These are phyloP conservation scores for Podila verticillata DNA, from an alignment of 192 early-diverging fungal genomes.

Conservation along the genomic window DNA sequence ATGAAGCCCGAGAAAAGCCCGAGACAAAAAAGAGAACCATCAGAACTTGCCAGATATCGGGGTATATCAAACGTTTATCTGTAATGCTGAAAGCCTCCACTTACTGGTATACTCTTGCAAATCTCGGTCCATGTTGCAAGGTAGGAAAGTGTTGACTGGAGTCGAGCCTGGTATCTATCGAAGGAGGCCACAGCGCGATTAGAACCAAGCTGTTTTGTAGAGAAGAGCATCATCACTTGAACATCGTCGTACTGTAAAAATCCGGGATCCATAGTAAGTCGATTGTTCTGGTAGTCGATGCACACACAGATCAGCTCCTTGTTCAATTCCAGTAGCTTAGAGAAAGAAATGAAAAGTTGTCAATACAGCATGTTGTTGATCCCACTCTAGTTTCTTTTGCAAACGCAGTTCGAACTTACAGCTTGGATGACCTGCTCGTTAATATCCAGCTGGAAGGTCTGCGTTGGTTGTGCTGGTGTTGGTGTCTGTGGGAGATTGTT, in stretches of 20 bases:
- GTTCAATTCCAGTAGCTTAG: constrained; percentile 36
- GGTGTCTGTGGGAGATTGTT: constrained; percentile 8
- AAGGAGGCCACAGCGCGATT: too few species aligned
- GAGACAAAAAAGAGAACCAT: neutral
- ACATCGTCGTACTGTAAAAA: constrained; percentile 23
- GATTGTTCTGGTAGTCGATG: constrained; percentile 40
- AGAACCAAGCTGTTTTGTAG: neutral
- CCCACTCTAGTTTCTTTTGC: neutral
- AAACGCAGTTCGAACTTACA: constrained; percentile 9
- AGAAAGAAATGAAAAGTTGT: neutral
- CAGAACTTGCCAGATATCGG: neutral
- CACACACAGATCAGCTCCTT: constrained; percentile 45
- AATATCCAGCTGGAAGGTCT: constrained; percentile 18
- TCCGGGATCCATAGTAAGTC: constrained; percentile 20
- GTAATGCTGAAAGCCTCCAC: neutral
- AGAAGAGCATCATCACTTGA: too few species aligned
- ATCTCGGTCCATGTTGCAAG: constrained; percentile 49
- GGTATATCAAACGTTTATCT: neutral
- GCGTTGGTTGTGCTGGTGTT: neutral
- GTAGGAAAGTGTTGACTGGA: constrained; percentile 39
- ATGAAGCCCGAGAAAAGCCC: neutral
- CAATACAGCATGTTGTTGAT: neutral
- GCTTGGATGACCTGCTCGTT: constrained; percentile 34
- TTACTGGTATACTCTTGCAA: constrained; percentile 33
- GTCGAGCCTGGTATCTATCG: constrained; percentile 34